These are phyloP conservation scores for Chlorella sp. DNA, from an alignment of 139 green algal species.

Conservation along the genomic window DNA sequence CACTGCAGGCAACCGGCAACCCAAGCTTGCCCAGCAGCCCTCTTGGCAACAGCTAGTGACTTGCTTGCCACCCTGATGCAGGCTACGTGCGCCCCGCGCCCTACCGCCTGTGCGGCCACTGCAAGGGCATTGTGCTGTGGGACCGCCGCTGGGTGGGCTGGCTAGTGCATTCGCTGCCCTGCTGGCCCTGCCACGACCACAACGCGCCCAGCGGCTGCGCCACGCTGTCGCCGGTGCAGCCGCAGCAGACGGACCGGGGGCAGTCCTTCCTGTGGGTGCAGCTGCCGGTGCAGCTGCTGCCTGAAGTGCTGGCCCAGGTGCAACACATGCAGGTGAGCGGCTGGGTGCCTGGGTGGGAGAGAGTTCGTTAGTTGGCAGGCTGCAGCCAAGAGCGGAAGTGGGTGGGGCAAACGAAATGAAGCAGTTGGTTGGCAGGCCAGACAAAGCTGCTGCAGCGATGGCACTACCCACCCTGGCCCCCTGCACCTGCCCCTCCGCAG, in stretches of 20 bases:
- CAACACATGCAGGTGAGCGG: conserved; percentile 23
- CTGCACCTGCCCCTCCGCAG: background rate
- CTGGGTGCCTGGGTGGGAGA: background rate
- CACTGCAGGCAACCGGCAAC: too few relatives aligned
- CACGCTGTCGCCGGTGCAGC: background rate
- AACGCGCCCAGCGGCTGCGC: background rate
- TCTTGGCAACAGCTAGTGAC: background rate
- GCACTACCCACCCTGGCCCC: background rate
- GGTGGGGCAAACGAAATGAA: too few relatives aligned
- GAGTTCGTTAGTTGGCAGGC: too few relatives aligned
- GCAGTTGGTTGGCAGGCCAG: too few relatives aligned
- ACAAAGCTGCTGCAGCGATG: too few relatives aligned
- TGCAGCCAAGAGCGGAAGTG: too few relatives aligned
- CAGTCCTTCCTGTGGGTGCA: conserved; percentile 5
- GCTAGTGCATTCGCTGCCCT: conserved; percentile 4
- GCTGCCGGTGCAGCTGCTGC: background rate
- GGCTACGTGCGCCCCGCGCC: background rate
- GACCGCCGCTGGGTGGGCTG: background rate
- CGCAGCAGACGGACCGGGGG: background rate
- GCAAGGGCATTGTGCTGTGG: conserved; percentile 17
- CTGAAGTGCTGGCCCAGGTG: background rate
- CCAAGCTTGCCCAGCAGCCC: background rate
- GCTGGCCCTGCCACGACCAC: background rate
- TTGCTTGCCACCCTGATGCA: background rate
- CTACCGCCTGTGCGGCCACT: background rate